phyloP scores from a whole-genome alignment of 257 asterid species.

The Pogostemon cablin region DNA sequence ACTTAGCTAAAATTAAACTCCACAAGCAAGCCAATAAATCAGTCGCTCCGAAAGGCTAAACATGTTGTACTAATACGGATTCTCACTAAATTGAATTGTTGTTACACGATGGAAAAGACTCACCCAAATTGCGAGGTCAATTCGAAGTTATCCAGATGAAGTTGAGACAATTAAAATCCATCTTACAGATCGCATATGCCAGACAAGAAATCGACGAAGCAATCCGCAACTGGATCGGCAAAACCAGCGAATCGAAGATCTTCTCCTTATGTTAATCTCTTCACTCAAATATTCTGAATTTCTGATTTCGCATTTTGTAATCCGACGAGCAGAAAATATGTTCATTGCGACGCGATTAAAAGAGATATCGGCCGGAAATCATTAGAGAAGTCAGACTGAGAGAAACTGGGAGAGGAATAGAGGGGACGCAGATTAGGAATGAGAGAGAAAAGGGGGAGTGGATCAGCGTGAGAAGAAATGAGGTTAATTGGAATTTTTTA shows the following conservation, averaged over 20 bases:
- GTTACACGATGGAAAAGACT: conserved; percentile 29
- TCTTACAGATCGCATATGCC: conserved; percentile 52
- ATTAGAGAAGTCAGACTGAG: no score
- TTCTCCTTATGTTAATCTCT: conserved; percentile 34
- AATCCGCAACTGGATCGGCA: conserved; percentile 50
- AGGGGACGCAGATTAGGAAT: no score
- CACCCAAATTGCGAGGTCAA: conserved; percentile 34
- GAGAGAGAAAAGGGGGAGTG: no score
- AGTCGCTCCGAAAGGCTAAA: conserved; percentile 41
- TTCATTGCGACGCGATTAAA: no score
- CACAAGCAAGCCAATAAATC: no score
- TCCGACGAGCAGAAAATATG: no score
- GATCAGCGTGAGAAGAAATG: no score
- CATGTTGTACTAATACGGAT: conserved; percentile 34
- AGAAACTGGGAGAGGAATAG: no score
- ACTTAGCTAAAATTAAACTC: no score
- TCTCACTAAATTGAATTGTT: conserved; percentile 38
- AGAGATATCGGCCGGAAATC: no score
- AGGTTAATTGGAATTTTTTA: no score
- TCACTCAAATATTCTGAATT: neutral
- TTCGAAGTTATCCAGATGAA: conserved; percentile 46
- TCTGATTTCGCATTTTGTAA: no score
- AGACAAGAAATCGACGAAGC: conserved; percentile 44
- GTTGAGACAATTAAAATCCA: conserved; percentile 46
- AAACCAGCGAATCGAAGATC: conserved; percentile 54